Evolutionary conservation across 1,139 yeast species (phyloP), one percentile per base, ranked within the genome.

Genomic region (Yamadazyma triangularis): DNA sequence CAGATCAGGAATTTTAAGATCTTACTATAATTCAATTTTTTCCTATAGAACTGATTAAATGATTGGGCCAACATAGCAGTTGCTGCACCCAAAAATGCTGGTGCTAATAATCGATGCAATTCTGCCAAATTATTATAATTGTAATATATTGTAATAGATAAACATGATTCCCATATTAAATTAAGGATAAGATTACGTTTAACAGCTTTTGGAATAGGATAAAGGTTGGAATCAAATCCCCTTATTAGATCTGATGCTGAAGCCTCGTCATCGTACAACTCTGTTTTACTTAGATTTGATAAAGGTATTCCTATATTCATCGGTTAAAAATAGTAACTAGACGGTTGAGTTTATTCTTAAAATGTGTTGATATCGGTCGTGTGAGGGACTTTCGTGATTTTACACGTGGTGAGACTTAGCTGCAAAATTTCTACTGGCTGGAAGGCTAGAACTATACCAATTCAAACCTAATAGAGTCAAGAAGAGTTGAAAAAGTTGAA

Each of bases 41-140:
- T 60, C 42, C 62, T 65, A 25, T 53, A 53, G 32, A 63, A 62
- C 45, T 77, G 83, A 36, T 68, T 73, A 15, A 74, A 47, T 1
- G 81, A 64, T 47, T 78, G 84, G 1, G 82, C 83, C 37, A 77
- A 50, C 9, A 75, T 70, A 0, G 80, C 77, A 0, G 80, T 69
- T 3, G 62, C 48, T 8, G 66, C 53, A 1, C 79, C 78, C 32
- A 73, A 48, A 8, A 70, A 41, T 0, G 66, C 45, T 0, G 77
- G 73, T 16, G 70, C 72, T 12, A 67, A 31, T 27, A 56, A 46
- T 14, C 50, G 47, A 35, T 58, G 47, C n/a, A 50, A 23, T 4
- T 31, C 27, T 7, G 41, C 31, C 16, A 64, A 36, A 9, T 24
- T 10, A 8, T 48, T 51, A 41, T 64, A 64, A 28, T 60, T 45